These are phyloP conservation scores for Tetrahymena elliotti DNA, from an alignment of 73 alveolate genomes.

Conservation along the genomic window DNA sequence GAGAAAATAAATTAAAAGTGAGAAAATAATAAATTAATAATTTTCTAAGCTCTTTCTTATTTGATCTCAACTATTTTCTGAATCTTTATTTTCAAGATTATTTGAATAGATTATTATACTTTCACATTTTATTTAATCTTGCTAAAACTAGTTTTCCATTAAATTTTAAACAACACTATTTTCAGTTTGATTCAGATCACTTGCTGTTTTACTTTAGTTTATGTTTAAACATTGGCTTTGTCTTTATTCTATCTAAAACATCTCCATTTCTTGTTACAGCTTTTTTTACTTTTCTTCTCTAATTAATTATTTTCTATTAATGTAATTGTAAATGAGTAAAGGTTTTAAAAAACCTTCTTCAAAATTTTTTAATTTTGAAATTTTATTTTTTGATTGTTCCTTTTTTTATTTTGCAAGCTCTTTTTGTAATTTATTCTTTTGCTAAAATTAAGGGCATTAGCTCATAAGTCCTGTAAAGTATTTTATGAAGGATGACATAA, in stretches of 20 bases:
- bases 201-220: neutral
- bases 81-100: neutral
- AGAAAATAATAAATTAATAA: no score
- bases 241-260: neutral
- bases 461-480: neutral
- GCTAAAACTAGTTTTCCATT: no score
- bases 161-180: no score
- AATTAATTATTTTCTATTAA: neutral
- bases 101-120: neutral
- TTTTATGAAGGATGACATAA: neutral
- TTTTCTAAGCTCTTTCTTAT: no score
- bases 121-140: no score
- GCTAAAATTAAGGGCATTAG: neutral
- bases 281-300: neutral
- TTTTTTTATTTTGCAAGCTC: neutral
- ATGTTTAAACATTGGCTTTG: neutral
- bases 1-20: no score
- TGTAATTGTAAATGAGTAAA: neutral
- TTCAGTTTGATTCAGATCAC: neutral
- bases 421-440: neutral
- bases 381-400: neutral
- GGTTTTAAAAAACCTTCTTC: neutral
- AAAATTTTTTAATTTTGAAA: neutral
- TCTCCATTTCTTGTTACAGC: neutral
- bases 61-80: no score